Evolutionary conservation across 495 filamentous ascomycete genomes (phyloP).

Genomic region (Geopyxis carbonaria): DNA sequence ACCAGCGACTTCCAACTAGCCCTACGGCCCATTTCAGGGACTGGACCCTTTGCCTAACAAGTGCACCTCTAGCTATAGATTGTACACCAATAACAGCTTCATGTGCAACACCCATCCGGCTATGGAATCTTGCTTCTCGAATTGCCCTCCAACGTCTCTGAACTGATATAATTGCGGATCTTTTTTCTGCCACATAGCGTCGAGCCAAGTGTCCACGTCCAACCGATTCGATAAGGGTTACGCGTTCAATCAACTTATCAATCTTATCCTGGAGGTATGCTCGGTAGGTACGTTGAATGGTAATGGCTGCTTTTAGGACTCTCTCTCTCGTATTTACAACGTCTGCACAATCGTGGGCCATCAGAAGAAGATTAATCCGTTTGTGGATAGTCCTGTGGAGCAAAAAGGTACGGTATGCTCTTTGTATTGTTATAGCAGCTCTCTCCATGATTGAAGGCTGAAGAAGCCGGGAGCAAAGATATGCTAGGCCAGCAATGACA

Average conservation of each 20-base stretch:
- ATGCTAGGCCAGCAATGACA: constrained; percentile 39
- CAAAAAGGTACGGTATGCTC: constrained; percentile 28
- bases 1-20: constrained; percentile 11
- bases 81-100: constrained; percentile 18
- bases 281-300: constrained; percentile 33
- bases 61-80: constrained; percentile 12
- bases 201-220: constrained; percentile 17
- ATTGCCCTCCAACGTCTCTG: constrained; percentile 16
- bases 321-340: constrained; percentile 30
- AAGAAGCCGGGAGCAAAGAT: constrained; percentile 46
- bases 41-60: constrained; percentile 13
- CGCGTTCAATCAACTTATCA: constrained; percentile 13
- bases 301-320: constrained; percentile 35
- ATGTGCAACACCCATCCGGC: constrained; percentile 15
- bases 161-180: not conserved
- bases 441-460: constrained; percentile 30
- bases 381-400: constrained; percentile 22
- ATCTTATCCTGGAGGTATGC: constrained; percentile 19
- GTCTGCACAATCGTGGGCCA: constrained; percentile 33
- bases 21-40: constrained; percentile 9
- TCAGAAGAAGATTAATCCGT: constrained; percentile 29
- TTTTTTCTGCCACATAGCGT: constrained; percentile 1
- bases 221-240: constrained; percentile 17
- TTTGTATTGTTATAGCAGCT: constrained; percentile 33
- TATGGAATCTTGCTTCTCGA: constrained; percentile 15